phyloP scores from a whole-genome alignment of 176 grass and related monocot species.

The Hordeum marinum region DNA sequence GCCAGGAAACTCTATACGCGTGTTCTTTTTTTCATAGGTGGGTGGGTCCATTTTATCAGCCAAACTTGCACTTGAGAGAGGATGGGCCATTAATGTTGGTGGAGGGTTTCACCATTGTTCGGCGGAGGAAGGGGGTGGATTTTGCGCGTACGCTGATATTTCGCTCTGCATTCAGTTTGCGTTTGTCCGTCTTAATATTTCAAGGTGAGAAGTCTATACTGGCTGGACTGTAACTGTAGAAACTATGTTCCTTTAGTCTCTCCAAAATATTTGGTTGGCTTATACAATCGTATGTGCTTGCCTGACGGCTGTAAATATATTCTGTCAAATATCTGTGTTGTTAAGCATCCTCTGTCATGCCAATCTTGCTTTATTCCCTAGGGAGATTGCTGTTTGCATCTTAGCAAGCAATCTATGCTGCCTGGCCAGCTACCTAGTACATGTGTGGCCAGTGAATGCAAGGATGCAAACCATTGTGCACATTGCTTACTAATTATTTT shows the following conservation, averaged over 20 bases:
- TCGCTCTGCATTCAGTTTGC: slow-evolving; percentile 70
- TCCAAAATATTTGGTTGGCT: background rate
- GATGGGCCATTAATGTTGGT: slow-evolving; percentile 86
- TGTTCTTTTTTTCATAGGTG: slow-evolving; percentile 33
- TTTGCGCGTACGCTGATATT: slow-evolving; percentile 80
- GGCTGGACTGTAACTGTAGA: background rate
- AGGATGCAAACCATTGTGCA: background rate
- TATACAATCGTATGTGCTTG: background rate
- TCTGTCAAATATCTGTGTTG: background rate
- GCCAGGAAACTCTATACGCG: background rate
- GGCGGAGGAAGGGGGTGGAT: slow-evolving; percentile 69
- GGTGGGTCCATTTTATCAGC: slow-evolving; percentile 80
- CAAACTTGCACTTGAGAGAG: slow-evolving; percentile 81
- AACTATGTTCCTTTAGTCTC: background rate
- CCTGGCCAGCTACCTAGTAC: background rate
- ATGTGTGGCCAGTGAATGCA: background rate
- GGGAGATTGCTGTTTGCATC: background rate
- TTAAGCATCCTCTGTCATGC: background rate
- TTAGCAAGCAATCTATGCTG: background rate
- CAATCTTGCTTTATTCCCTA: background rate
- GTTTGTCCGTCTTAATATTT: slow-evolving; percentile 58
- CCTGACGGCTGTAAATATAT: background rate
- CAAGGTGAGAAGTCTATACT: slow-evolving; percentile 34
- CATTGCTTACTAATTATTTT: background rate
- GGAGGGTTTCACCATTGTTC: slow-evolving; percentile 98